Evolutionary conservation across 2,329 filamentous ascomycete genomes (phyloP).

Genomic region (Xylaria sp.): DNA sequence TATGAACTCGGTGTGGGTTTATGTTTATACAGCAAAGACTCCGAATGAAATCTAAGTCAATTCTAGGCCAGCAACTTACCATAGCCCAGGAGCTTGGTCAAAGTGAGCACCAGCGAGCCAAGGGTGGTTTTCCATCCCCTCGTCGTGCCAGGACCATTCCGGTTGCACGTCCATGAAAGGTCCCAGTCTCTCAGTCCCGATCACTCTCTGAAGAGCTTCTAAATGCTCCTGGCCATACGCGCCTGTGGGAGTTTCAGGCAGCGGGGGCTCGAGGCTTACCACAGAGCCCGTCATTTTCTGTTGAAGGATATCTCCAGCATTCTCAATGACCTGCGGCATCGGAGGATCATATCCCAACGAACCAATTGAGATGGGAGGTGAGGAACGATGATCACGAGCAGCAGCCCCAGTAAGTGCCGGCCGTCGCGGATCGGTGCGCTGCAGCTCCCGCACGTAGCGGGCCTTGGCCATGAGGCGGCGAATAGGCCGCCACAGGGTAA

Average conservation of each 20-base stretch:
- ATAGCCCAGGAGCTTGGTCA: background rate
- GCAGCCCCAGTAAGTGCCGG: background rate
- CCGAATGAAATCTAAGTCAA: too few relatives aligned
- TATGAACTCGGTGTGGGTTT: too few relatives aligned
- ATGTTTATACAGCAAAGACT: too few relatives aligned
- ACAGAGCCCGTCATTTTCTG: background rate
- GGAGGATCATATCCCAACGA: background rate
- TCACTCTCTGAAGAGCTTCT: constrained; percentile 15
- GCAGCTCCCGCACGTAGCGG: constrained; percentile 35
- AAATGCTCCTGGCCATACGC: constrained; percentile 1
- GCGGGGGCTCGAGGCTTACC: background rate
- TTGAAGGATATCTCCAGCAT: background rate
- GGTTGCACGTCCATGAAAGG: constrained; percentile 11
- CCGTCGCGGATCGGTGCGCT: constrained; percentile 14
- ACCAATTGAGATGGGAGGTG: background rate
- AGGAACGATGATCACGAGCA: background rate
- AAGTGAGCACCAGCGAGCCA: background rate
- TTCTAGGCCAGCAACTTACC: background rate
- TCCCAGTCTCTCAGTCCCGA: constrained; percentile 11
- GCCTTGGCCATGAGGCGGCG: constrained; percentile 36
- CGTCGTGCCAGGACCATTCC: constrained; percentile 14
- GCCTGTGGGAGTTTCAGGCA: background rate
- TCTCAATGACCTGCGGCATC: background rate
- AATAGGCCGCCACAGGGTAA: constrained; percentile 30
- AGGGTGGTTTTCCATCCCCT: background rate